Conservation (phyloP, 2,329 filamentous ascomycete species). For the Cladophialophora bantiana region DNA sequence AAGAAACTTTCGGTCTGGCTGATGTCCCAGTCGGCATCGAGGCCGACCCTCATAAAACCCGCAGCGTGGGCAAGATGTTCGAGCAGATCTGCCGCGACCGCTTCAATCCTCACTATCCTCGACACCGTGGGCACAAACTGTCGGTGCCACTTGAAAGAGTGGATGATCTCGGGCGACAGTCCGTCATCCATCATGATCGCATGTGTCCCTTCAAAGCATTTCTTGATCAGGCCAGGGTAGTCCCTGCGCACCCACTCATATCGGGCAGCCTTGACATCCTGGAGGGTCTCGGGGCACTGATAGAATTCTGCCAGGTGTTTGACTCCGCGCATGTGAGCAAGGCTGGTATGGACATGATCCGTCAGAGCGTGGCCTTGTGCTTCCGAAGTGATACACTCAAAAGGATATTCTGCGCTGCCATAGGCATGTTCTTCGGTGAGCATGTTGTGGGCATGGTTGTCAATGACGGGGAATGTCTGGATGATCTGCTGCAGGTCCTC, state of each 20-base stretch:
- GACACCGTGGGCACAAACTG: slow-evolving; percentile 68
- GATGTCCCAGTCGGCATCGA: slow-evolving; percentile 50
- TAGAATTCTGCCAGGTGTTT: slow-evolving; percentile 72
- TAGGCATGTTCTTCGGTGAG: slow-evolving; percentile 45
- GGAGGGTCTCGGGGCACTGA: slow-evolving; percentile 69
- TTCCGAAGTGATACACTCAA: slow-evolving; percentile 74
- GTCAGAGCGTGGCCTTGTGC: slow-evolving; percentile 71
- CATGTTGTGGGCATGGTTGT: slow-evolving; percentile 58
- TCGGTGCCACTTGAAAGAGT: slow-evolving; percentile 70
- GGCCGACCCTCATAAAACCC: slow-evolving; percentile 48
- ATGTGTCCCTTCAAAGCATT: slow-evolving; percentile 75
- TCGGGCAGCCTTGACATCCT: slow-evolving; percentile 60
- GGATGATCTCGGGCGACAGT: slow-evolving; percentile 63
- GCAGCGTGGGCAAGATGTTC: slow-evolving; percentile 57
- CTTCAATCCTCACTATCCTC: slow-evolving; percentile 79
- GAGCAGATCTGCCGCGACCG: slow-evolving; percentile 69
- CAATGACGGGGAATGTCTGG: slow-evolving; percentile 53
- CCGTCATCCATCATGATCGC: slow-evolving; percentile 81
- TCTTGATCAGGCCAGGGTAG: slow-evolving; percentile 64
- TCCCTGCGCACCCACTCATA: slow-evolving; percentile 56
- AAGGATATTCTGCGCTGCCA: slow-evolving; percentile 49
- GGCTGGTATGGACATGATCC: slow-evolving; percentile 64
- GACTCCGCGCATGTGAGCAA: slow-evolving; percentile 74
- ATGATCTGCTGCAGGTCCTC: slow-evolving; percentile 47
- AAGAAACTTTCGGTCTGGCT: slow-evolving; percentile 40